Evolutionary conservation across 2,329 filamentous ascomycete genomes (phyloP).

Genomic region (Colletotrichum sp.): DNA sequence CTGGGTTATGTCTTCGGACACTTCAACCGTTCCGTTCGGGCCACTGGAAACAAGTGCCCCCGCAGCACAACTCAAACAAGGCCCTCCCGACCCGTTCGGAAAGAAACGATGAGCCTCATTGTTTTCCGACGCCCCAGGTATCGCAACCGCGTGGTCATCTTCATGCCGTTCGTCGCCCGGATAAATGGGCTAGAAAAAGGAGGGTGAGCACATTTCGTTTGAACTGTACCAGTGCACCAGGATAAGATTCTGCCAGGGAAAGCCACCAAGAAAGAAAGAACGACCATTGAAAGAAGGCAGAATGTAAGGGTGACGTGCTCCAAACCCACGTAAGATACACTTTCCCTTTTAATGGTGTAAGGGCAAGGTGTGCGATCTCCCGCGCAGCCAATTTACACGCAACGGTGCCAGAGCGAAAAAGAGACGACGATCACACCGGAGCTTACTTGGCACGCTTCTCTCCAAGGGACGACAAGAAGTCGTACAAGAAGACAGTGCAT

Average conservation of each 20-base stretch:
- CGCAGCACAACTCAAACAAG: neutral
- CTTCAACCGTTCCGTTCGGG: neutral
- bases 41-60: constrained; percentile 1
- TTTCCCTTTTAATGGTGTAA: neutral
- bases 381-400: neutral
- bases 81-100: neutral
- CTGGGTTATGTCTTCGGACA: neutral
- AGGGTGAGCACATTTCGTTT: neutral
- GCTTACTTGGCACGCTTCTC: neutral
- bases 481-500: neutral
- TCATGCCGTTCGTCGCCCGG: neutral
- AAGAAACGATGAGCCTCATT: neutral
- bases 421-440: neutral
- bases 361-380: neutral
- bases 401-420: neutral
- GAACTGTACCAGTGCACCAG: neutral
- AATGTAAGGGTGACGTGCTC: neutral
- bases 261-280: neutral
- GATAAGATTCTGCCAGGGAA: neutral
- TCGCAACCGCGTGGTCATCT: neutral
- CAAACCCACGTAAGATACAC: neutral
- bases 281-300: neutral
- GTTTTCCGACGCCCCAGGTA: neutral
- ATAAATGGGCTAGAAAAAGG: neutral
- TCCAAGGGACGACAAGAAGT: neutral